These are phyloP conservation scores for Leccinum broughii DNA, from an alignment of 768 basidiomycete genomes.

Conservation along the genomic window DNA sequence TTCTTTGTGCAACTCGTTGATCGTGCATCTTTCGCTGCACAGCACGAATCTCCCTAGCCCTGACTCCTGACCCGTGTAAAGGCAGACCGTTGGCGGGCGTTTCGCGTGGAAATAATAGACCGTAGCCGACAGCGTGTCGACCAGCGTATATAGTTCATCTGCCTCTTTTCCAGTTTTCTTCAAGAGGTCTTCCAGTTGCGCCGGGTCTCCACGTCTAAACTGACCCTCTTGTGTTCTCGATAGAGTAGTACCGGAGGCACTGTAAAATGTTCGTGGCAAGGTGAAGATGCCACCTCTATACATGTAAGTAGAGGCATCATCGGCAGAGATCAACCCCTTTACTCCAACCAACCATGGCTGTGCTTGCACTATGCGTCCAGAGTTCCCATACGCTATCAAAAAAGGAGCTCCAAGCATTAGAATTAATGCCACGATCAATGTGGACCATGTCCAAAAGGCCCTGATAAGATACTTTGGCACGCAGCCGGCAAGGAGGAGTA, in stretches of 20 bases:
- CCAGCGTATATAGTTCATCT: slow-evolving; percentile 24
- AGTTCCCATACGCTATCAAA: slow-evolving; percentile 14
- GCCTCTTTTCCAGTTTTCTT: neutral
- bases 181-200: slow-evolving; percentile 7
- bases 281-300: slow-evolving; percentile 13
- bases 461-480: no score
- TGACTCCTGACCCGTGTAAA: slow-evolving; percentile 20
- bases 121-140: slow-evolving; percentile 23
- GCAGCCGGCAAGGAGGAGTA: neutral
- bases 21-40: slow-evolving; percentile 22
- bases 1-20: slow-evolving; percentile 26
- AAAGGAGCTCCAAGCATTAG: slow-evolving; percentile 17
- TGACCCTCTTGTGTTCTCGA: slow-evolving; percentile 1
- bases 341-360: slow-evolving; percentile 28
- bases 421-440: slow-evolving; percentile 1
- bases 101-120: slow-evolving; percentile 28
- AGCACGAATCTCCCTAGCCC: slow-evolving; percentile 26
- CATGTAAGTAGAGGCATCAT: slow-evolving; percentile 16
- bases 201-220: slow-evolving; percentile 21
- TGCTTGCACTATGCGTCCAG: slow-evolving; percentile 16
- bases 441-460: neutral
- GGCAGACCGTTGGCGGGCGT: slow-evolving; percentile 25
- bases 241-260: slow-evolving; percentile 18
- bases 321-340: slow-evolving; percentile 25
- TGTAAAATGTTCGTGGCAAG: slow-evolving; percentile 20